phyloP scores from a whole-genome alignment of 2,329 filamentous ascomycete genomes.

The Alternaria conjuncta region DNA sequence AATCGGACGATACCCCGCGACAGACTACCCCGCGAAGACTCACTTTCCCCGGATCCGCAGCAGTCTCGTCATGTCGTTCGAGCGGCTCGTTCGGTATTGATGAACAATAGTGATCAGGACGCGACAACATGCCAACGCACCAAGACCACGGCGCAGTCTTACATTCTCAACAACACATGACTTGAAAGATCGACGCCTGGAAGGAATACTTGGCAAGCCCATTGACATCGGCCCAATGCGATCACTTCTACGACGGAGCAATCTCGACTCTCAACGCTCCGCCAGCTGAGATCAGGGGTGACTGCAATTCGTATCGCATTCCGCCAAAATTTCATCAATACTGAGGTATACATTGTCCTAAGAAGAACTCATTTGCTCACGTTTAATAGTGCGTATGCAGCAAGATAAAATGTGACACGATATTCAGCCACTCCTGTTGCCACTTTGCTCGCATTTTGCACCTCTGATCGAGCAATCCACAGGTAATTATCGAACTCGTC shows the following conservation, averaged over 20 bases:
- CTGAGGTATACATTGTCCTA: too few relatives aligned
- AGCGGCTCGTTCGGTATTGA: neutral
- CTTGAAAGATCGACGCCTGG: neutral
- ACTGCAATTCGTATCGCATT: neutral
- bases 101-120: neutral
- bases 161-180: neutral
- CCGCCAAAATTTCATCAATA: neutral
- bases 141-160: neutral
- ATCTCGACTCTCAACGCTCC: neutral
- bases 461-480: too few relatives aligned
- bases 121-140: neutral
- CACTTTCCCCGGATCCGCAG: neutral
- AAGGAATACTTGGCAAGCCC: neutral
- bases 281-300: neutral
- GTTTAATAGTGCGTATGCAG: too few relatives aligned
- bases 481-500: too few relatives aligned
- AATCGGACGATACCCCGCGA: neutral
- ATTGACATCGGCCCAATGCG: neutral
- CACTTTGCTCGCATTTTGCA: too few relatives aligned
- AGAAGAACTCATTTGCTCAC: too few relatives aligned
- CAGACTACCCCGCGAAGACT: neutral
- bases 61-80: neutral
- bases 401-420: too few relatives aligned
- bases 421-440: too few relatives aligned
- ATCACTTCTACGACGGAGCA: neutral